Base-by-base conservation (phyloP, 1,139 yeast genomes). In the Sugiyamaella xylanicola region DNA sequence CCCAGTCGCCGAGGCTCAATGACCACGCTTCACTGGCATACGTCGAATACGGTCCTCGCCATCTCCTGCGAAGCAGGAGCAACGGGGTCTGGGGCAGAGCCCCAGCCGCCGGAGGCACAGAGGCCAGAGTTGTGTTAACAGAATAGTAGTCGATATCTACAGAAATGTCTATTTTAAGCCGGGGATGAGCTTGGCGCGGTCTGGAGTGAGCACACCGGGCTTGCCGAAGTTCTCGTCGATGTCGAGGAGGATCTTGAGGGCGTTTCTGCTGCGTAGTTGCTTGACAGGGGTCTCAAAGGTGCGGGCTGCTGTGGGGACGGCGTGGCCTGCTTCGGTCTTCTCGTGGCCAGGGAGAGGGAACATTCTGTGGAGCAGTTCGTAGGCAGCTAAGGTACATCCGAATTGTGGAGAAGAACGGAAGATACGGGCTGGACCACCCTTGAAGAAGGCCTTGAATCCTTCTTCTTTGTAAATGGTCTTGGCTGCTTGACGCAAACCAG, bases 321-420 rank as follows among this genome's bases (percentile, higher is more conserved):
- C 66, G 61, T 75, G 77, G 50, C 77, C 77, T 16, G 77, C 78
- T 61, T 75, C 78, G 19, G 77, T 64, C 61, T 66, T 60, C 43
- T 65, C 68, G 48, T 66, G 67, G 16, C 74, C 75, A 11, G 76
- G 81, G 55, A 80, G 72, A 25, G 89, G 89, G 63, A 85, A 70
- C 56, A 82, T 61, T 49, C 77, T 76, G 66, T 86, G 87, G 72
- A 93, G 85, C 49, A 93, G 73, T 73, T 93, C 99, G 73, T 93
- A 93, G 27, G 97, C 93, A 13, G 98, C 99, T 66, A 93, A 81
- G 11, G 99, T 93, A 74, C 93, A 92, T 56, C 98, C 99, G 72
- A 93, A 93, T 74, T 93, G 99, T 17, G 99, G 99, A 2, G 97
- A 91, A 4, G 98, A 92, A 74, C 98, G 83, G 67, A 92, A 77